These are phyloP conservation scores for Amesomyces nigricolor DNA, from an alignment of 2,329 filamentous ascomycete species.

Conservation along the genomic window DNA sequence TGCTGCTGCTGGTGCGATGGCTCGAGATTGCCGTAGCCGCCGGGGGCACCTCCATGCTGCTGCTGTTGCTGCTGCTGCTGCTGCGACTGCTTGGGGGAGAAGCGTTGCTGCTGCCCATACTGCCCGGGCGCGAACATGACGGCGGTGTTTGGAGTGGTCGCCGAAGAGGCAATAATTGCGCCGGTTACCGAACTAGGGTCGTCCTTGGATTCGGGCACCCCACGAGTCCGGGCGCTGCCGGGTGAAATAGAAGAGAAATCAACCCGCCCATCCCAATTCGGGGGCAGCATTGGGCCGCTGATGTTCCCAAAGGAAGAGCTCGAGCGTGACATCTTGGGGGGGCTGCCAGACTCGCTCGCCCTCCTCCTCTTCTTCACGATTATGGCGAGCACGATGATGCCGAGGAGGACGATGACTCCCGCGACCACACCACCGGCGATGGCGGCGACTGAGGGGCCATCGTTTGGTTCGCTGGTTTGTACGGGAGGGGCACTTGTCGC, in stretches of 20 bases:
- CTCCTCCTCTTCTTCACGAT: slow-evolving; percentile 32
- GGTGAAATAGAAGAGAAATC: slow-evolving; percentile 36
- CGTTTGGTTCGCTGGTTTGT: slow-evolving; percentile 10
- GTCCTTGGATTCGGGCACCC: slow-evolving; percentile 9
- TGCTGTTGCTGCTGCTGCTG: slow-evolving; percentile 19
- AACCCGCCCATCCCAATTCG: too few relatives aligned
- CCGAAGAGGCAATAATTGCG: slow-evolving; percentile 16
- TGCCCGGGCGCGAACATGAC: slow-evolving; percentile 3
- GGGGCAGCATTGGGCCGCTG: slow-evolving; percentile 49
- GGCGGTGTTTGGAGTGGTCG: slow-evolving; percentile 1
- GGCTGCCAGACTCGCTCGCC: slow-evolving; percentile 17
- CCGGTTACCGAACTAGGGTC: slow-evolving; percentile 11
- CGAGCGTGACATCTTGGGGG: slow-evolving; percentile 29
- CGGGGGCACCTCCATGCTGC: slow-evolving; percentile 21
- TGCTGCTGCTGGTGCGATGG: slow-evolving; percentile 3
- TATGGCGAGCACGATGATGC: slow-evolving; percentile 37
- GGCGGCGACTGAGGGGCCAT: slow-evolving; percentile 35
- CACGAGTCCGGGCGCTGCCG: slow-evolving; percentile 6
- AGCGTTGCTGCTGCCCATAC: slow-evolving; percentile 8
- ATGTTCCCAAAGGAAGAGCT: slow-evolving; percentile 47
- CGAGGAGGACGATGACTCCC: slow-evolving; percentile 40
- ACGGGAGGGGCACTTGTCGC: background rate
- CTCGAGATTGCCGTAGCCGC: slow-evolving; percentile 24
- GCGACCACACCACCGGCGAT: slow-evolving; percentile 45
- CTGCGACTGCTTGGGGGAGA: background rate